These are phyloP conservation scores for Candida chilensis DNA, from an alignment of 805 yeast species.

Conservation along the genomic window DNA sequence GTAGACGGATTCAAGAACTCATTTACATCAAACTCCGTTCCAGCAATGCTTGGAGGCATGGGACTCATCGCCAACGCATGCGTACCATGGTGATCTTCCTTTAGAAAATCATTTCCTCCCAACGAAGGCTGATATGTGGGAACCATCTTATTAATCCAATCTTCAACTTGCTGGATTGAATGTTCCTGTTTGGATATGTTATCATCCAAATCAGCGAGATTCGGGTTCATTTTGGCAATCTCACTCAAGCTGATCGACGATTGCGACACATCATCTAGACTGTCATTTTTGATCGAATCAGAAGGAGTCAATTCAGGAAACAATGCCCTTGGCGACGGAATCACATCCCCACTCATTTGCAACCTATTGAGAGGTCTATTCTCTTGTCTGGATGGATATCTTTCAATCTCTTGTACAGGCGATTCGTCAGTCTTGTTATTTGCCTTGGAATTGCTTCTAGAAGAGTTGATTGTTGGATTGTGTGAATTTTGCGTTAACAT, in stretches of 20 bases:
- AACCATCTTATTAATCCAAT: slow-evolving; percentile 28
- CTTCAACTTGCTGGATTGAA: slow-evolving; percentile 35
- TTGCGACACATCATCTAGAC: no score
- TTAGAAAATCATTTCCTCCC: no score
- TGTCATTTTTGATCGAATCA: no score
- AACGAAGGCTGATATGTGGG: no score
- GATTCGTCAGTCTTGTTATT: slow-evolving; percentile 7
- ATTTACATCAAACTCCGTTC: slow-evolving; percentile 19
- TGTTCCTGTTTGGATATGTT: slow-evolving; percentile 30
- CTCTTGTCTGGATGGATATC: slow-evolving; percentile 6
- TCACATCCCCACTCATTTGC: slow-evolving; percentile 1
- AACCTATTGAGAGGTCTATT: slow-evolving; percentile 5
- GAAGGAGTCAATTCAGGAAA: background rate
- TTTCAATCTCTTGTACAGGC: slow-evolving; percentile 10
- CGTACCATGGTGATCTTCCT: no score
- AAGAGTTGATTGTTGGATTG: background rate
- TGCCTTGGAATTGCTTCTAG: background rate
- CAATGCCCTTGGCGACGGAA: background rate
- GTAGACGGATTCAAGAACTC: slow-evolving; percentile 13
- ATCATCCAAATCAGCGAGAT: slow-evolving; percentile 26
- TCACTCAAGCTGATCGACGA: no score
- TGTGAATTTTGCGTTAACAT: background rate
- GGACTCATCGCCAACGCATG: no score
- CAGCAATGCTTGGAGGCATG: slow-evolving; percentile 5
- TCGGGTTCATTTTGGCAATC: no score